Base-by-base conservation (phyloP, 805 yeast species). In the Candida orba region DNA sequence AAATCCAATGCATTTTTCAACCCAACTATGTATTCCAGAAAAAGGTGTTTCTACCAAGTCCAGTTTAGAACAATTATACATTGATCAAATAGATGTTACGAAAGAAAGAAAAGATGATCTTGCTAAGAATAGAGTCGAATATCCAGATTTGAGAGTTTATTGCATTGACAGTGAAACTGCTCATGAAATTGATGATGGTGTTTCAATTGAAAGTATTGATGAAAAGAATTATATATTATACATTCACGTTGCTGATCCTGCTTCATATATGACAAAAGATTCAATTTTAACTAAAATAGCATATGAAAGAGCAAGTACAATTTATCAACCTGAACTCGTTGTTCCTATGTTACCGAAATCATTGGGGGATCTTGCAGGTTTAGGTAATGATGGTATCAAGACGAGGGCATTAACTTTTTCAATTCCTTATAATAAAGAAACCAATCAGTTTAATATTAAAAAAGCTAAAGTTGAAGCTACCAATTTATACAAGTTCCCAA, bases 111-210 rank as follows among this genome's bases (percentile, higher is more conserved):
- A 23, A 5, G 22, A 27, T 14, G 57, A 58, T 34, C 39, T 52
- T 3, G 52, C 59, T 0, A 40, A 42, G 3, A 38, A 58, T 20
- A 64, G 83, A 51, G 50, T 51, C n/a, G 69, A 69, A 24, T 75
- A 71, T 50, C 62, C 63, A 0, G 63, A 70, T 37, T 55, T 73
- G 12, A 72, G 76, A 0, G 79, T 89, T 2, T 91, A 79, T 59
- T 89, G 97, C 63, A 87, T 91, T 46, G 99, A 93, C 63, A 72
- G 82, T 3, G 76, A 68, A 4, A 72, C 71, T 35, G 95, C 98
- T 0, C 82, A 83, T 52, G 98, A 93, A 61, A 84, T 93, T 46
- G 99, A 91, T 62, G 99, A 91, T 63, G 99, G 97, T 38, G 71
- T 91, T 24, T 78, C 96, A 1, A 67, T 91, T 17, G 67, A 66